Evolutionary conservation across 2,329 filamentous ascomycete species (phyloP).

Genomic region (Verticillium klebahnii): DNA sequence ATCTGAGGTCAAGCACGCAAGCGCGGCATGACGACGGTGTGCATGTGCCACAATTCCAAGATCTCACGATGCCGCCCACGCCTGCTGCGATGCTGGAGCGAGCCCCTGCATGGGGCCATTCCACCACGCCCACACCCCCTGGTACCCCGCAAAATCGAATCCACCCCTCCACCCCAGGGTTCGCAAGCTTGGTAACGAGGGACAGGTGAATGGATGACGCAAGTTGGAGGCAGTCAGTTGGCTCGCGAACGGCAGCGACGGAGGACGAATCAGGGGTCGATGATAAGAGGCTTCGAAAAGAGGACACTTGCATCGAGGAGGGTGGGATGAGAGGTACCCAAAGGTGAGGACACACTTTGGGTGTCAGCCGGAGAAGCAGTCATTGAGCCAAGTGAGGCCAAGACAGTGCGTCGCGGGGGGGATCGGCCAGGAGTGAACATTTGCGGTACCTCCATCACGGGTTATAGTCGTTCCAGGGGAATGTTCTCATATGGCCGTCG

Average conservation of each 20-base stretch:
- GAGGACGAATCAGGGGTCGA: background rate
- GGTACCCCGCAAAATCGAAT: background rate
- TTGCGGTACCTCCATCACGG: background rate
- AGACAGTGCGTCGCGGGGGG: background rate
- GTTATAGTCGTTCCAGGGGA: too few relatives aligned
- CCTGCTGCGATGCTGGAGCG: background rate
- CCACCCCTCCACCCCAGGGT: background rate
- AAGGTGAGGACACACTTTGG: background rate
- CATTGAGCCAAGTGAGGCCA: background rate
- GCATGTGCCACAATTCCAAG: background rate
- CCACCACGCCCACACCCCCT: background rate
- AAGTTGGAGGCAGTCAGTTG: background rate
- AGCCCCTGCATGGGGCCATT: background rate
- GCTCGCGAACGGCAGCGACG: background rate
- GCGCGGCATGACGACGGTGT: background rate
- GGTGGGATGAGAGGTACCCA: background rate
- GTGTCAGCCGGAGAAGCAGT: background rate
- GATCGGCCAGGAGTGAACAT: background rate
- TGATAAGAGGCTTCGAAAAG: background rate
- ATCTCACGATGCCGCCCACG: background rate
- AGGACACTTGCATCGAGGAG: background rate
- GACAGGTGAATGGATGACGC: background rate
- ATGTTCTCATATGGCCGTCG: too few relatives aligned
- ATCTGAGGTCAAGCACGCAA: background rate
- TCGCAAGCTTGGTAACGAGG: background rate